phyloP scores from a whole-genome alignment of 495 filamentous ascomycete genomes.

The Neurospora sp. region DNA sequence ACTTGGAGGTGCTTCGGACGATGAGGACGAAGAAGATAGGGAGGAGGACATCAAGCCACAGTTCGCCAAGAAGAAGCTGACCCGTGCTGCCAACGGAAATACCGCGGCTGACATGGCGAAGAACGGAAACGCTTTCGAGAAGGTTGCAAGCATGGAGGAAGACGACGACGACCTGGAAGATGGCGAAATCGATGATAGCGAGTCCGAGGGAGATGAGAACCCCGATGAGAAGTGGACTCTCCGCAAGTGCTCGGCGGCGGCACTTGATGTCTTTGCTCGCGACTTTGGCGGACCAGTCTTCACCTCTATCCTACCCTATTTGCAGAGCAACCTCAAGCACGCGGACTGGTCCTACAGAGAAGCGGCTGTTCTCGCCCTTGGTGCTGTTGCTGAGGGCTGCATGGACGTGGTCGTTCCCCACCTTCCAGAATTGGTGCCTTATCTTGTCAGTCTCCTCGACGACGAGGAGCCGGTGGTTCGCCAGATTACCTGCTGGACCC shows the following conservation, averaged over 20 bases:
- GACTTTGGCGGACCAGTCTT: constrained; percentile 86
- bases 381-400: constrained; percentile 92
- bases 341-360: constrained; percentile 87
- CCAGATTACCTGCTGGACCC: constrained; percentile 96
- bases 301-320: constrained; percentile 79
- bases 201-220: constrained; percentile 63
- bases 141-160: constrained; percentile 48
- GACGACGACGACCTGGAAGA: constrained; percentile 79
- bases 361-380: constrained; percentile 87
- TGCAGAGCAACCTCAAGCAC: constrained; percentile 82
- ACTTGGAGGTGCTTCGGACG: constrained; percentile 71
- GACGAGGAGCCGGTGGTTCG: constrained; percentile 88
- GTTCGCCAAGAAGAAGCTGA: constrained; percentile 64
- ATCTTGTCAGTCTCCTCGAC: constrained; percentile 75
- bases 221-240: constrained; percentile 94
- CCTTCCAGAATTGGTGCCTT: constrained; percentile 82
- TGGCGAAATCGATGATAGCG: constrained; percentile 77
- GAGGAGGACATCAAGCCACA: constrained; percentile 86
- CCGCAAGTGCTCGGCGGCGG: constrained; percentile 94
- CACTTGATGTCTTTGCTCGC: constrained; percentile 85
- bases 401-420: constrained; percentile 83
- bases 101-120: constrained; percentile 44
- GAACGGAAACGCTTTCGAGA: constrained; percentile 40
- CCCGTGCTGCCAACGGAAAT: constrained; percentile 36
- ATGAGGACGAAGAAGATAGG: constrained; percentile 86